These are phyloP conservation scores for Plantago lanceolata DNA, from an alignment of 305 asterid species.

Conservation along the genomic window DNA sequence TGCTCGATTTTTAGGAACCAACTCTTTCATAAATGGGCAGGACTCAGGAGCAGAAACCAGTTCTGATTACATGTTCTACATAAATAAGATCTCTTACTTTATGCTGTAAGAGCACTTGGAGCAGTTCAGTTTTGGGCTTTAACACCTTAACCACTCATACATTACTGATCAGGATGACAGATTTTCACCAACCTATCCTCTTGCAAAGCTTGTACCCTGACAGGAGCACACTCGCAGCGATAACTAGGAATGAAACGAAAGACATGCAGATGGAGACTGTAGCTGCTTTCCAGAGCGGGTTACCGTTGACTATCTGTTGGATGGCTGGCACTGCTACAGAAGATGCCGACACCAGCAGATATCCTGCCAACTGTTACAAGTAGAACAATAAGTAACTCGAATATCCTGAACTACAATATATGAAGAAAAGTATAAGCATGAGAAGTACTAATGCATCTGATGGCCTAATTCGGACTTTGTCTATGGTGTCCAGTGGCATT, in stretches of 20 bases:
- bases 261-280: constrained; percentile 45
- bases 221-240: constrained; percentile 42
- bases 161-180: background rate
- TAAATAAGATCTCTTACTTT: too few species aligned
- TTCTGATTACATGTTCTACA: background rate
- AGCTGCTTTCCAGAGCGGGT: constrained; percentile 48
- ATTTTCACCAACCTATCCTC: constrained; percentile 56
- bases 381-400: constrained; percentile 6
- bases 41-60: background rate
- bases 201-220: constrained; percentile 69
- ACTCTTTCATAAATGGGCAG: background rate
- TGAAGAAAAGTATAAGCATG: background rate
- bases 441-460: background rate
- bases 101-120: background rate
- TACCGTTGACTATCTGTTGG: constrained; percentile 34
- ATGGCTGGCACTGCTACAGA: constrained; percentile 45
- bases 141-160: background rate
- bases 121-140: background rate
- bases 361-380: constrained; percentile 57
- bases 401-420: background rate
- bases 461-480: background rate
- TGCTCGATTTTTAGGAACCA: background rate
- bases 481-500: too few species aligned
- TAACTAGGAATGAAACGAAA: constrained; percentile 42
- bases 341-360: constrained; percentile 61